These are phyloP conservation scores for Kregervanrija pseudodelftensis DNA, from an alignment of 805 yeast genomes.

Conservation along the genomic window DNA sequence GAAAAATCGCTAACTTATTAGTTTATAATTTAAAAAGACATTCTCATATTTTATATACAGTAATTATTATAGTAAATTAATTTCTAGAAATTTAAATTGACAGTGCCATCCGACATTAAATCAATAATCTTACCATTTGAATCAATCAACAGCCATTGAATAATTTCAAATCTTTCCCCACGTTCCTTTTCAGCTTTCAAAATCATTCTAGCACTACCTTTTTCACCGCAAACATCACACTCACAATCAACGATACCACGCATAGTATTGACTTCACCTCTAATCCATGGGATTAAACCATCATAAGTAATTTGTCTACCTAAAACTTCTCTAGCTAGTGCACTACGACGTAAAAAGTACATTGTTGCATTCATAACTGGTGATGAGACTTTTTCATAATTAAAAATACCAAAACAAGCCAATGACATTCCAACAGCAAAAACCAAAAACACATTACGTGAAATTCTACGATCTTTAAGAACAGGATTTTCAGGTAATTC, in stretches of 20 bases:
- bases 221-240: constrained; percentile 65
- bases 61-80: neutral
- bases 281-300: constrained; percentile 80
- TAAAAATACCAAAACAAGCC: constrained; percentile 63
- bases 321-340: constrained; percentile 48
- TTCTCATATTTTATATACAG: neutral
- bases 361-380: constrained; percentile 84
- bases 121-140: constrained; percentile 36
- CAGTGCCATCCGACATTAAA: constrained; percentile 41
- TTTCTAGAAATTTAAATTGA: constrained; percentile 18
- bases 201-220: constrained; percentile 44
- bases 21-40: neutral
- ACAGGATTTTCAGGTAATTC: constrained; percentile 78
- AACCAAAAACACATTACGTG: constrained; percentile 37
- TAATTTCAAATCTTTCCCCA: constrained; percentile 51
- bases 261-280: constrained; percentile 78
- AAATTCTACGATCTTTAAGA: constrained; percentile 36
- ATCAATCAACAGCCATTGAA: constrained; percentile 54
- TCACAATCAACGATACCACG: constrained; percentile 70
- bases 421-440: constrained; percentile 50
- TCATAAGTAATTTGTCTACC: constrained; percentile 75
- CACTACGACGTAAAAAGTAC: constrained; percentile 76
- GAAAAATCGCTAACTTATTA: neutral
- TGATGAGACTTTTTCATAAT: constrained; percentile 86
- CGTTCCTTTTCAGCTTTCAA: constrained; percentile 58